phyloP scores from a whole-genome alignment of 129 eudicot species.

The Flaveria robusta region DNA sequence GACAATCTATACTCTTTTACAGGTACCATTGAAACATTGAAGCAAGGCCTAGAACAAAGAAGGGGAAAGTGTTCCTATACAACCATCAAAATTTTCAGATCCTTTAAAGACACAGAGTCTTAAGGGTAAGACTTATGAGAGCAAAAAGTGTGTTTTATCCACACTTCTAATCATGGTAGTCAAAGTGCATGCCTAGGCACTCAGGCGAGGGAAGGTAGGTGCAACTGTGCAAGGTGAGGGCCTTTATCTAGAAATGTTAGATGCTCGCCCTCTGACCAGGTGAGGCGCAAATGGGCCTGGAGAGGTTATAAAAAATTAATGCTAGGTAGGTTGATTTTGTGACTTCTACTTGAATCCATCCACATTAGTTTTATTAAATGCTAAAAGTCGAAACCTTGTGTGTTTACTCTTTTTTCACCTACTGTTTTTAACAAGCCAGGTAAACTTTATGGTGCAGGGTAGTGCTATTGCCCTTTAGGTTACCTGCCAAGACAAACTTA shows the following conservation, averaged over 20 bases:
- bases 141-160: no score
- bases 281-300: background rate
- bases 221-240: no score
- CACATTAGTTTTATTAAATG: background rate
- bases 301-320: background rate
- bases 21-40: background rate
- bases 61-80: background rate
- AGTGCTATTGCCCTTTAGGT: conserved; percentile 58
- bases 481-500: conserved; percentile 61
- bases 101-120: no score
- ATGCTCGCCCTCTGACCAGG: background rate
- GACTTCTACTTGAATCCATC: conserved; percentile 5
- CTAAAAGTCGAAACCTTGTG: background rate
- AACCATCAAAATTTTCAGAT: background rate
- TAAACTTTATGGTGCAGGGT: conserved; percentile 45
- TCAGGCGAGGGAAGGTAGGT: no score
- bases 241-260: no score
- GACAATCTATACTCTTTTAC: background rate
- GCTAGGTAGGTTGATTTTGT: background rate
- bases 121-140: no score
- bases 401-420: background rate
- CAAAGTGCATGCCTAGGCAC: no score
- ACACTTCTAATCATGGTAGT: no score
- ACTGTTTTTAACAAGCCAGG: background rate
- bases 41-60: background rate